Evolutionary conservation across 768 basidiomycete genomes (phyloP), one percentile per base, ranked within the genome.

Genomic region (Mycena amicta): DNA sequence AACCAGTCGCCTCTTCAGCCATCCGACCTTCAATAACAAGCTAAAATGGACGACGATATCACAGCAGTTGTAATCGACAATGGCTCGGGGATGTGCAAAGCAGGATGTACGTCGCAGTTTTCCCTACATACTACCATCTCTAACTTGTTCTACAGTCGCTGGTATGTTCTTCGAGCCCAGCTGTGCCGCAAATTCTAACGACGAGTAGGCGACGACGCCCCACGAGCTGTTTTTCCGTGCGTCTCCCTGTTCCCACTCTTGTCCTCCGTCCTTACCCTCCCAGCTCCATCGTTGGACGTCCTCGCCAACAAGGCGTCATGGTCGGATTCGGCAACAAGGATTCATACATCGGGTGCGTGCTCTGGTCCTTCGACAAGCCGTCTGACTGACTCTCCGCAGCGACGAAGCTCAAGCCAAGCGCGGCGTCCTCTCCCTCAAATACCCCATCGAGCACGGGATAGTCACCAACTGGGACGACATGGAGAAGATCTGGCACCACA

Each of bases 1-100:
- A 28, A 40, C 46, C 54, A 37, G 41, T 61, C 49, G 22, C 16
- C 25, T 52, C 18, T 31, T n/a, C 30, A 55, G 43, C 16, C 20
- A 53, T 39, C 22, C 39, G 26, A 52, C 4, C 20, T 25, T 46
- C 13, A 47, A 31, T 11, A 43, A 51, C 18, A 3, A 23, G 55
- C 70, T 52, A 55, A 26, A 15, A 85, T 85, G 84, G 84, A 86
- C 70, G 85, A 86, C 64, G 84, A 86, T 71, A 82, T 85, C 47
- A 83, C 84, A 52, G 83, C 85, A 66, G 80, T 86, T 71, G 85
- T 85, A 66, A 83, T 84, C 61, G 83, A 87, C 75, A 85, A 85
- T 71, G 87, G 87, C 66, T 90, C 89, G 70, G 89, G 89, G 74
- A 91, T 90, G 89, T 90, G 88, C 84, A 91, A 91, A 77, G 89